Evolutionary conservation across 2,329 filamentous ascomycete genomes (phyloP).

Genomic region (Stagonosporopsis rhizophila): DNA sequence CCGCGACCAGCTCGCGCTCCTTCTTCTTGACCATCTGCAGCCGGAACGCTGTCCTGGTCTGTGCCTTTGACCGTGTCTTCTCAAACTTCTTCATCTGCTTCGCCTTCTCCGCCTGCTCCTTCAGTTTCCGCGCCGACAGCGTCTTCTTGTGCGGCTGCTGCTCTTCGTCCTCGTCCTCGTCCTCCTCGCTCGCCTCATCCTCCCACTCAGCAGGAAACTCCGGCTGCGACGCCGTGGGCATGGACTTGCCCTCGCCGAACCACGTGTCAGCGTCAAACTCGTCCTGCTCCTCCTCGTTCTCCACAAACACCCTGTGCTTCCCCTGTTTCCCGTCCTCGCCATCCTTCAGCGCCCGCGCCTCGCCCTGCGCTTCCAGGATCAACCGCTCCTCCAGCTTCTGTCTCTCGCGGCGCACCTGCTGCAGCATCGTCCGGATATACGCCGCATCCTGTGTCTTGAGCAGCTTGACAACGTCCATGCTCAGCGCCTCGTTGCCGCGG

Average conservation of each 20-base stretch:
- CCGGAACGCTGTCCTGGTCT: conserved; percentile 58
- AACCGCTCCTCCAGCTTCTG: conserved; percentile 55
- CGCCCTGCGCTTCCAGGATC: conserved; percentile 47
- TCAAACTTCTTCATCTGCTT: conserved; percentile 41
- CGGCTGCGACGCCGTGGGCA: conserved; percentile 25
- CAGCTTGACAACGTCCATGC: conserved; percentile 66
- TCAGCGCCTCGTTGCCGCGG: conserved; percentile 57
- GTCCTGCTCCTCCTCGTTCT: conserved; percentile 50
- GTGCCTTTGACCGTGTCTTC: conserved; percentile 58
- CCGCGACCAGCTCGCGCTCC: conserved; percentile 62
- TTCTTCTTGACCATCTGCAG: conserved; percentile 62
- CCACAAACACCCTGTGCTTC: conserved; percentile 51
- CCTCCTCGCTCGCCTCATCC: conserved; percentile 33
- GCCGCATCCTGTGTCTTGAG: conserved; percentile 71
- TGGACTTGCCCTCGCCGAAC: conserved; percentile 46
- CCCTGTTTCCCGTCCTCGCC: conserved; percentile 33
- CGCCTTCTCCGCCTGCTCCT: conserved; percentile 36
- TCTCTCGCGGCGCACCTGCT: conserved; percentile 62
- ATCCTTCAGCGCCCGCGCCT: conserved; percentile 50
- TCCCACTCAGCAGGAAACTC: conserved; percentile 36
- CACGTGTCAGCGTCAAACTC: conserved; percentile 51
- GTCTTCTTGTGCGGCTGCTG: conserved; percentile 29
- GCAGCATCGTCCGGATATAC: conserved; percentile 66
- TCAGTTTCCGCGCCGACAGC: conserved; percentile 42
- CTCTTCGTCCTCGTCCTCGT: conserved; percentile 31